Percentiles rank a stretch among this genome's conserved stretches.
phyloP scores from a whole-genome alignment of 2,329 filamentous ascomycete species.

The Aspergillus neoniger region DNA sequence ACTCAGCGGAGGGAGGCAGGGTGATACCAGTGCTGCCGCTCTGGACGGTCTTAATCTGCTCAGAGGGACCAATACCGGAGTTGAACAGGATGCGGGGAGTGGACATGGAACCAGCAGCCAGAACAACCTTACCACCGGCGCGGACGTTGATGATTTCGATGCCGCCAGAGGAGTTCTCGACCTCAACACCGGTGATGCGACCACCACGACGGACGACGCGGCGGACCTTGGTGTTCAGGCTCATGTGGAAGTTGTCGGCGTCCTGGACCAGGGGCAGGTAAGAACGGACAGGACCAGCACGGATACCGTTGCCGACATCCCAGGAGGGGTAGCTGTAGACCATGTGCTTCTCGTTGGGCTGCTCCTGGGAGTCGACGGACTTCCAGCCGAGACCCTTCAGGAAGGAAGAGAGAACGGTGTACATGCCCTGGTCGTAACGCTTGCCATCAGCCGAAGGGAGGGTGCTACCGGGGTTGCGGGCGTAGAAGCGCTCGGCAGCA shows the following conservation, averaged over 20 bases:
- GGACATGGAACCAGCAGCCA: conserved; percentile 68
- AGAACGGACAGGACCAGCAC: conserved; percentile 68
- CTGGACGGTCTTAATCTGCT: conserved; percentile 48
- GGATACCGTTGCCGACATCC: conserved; percentile 66
- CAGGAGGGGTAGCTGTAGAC: conserved; percentile 65
- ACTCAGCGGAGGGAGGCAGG: conserved; percentile 41
- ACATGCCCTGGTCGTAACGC: conserved; percentile 66
- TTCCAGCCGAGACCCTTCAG: conserved; percentile 63
- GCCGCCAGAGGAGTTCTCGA: conserved; percentile 17
- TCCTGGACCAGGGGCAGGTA: conserved; percentile 64
- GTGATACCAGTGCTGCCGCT: conserved; percentile 45
- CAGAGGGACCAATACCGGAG: conserved; percentile 65
- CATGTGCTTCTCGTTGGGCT: conserved; percentile 64
- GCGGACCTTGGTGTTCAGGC: conserved; percentile 66
- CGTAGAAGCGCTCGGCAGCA: conserved; percentile 64
- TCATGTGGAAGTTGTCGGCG: conserved; percentile 66
- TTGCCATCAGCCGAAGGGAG: conserved; percentile 66
- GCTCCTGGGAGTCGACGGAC: conserved; percentile 59
- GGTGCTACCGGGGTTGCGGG: conserved; percentile 68
- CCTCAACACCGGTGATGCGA: conserved; percentile 56
- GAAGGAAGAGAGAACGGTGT: conserved; percentile 61
- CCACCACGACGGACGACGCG: conserved; percentile 64
- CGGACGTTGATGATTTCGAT: conserved; percentile 66
- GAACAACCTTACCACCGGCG: conserved; percentile 64
- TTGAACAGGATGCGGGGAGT: conserved; percentile 67